phyloP scores from a whole-genome alignment of 495 filamentous ascomycete species.

The Hypoxylon cercidicola region DNA sequence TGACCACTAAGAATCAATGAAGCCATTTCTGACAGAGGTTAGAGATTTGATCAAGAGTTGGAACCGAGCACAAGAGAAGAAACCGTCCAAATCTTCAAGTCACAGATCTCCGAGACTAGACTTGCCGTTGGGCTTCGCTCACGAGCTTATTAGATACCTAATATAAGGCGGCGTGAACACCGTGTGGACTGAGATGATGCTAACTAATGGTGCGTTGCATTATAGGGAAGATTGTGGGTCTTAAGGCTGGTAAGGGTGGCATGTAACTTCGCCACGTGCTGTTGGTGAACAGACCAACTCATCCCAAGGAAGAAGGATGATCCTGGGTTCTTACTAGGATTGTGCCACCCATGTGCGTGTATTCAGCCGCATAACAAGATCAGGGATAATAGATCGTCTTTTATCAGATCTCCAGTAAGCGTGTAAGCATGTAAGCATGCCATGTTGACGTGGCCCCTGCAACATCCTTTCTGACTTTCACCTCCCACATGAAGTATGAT shows the following conservation, averaged over 20 bases:
- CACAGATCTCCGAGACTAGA: not conserved
- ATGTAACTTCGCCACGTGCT: conserved; percentile 39
- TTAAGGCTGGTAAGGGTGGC: conserved; percentile 32
- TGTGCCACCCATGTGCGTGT: conserved; percentile 20
- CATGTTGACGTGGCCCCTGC: conserved; percentile 27
- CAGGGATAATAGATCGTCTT: conserved; percentile 9
- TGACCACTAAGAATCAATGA: too few relatives aligned
- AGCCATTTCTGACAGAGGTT: too few relatives aligned
- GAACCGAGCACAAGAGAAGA: not conserved
- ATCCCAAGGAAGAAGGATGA: conserved; percentile 8
- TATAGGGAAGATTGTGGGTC: conserved; percentile 25
- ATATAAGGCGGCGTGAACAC: conserved; percentile 11
- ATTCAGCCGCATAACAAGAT: conserved; percentile 30
- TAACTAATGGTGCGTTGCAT: conserved; percentile 42
- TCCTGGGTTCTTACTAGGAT: conserved; percentile 19
- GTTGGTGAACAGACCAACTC: conserved; percentile 28
- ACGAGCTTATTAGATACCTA: conserved; percentile 10
- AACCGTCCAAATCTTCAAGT: too few relatives aligned
- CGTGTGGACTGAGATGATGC: conserved; percentile 24
- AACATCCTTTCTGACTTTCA: not conserved
- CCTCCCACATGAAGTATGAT: conserved; percentile 12
- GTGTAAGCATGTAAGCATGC: not conserved
- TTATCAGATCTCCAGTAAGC: conserved; percentile 25
- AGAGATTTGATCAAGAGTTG: not conserved
- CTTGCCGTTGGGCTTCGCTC: not conserved